Evolutionary conservation across 2,329 filamentous ascomycete species (phyloP).

Genomic region (Fusarium hostae): DNA sequence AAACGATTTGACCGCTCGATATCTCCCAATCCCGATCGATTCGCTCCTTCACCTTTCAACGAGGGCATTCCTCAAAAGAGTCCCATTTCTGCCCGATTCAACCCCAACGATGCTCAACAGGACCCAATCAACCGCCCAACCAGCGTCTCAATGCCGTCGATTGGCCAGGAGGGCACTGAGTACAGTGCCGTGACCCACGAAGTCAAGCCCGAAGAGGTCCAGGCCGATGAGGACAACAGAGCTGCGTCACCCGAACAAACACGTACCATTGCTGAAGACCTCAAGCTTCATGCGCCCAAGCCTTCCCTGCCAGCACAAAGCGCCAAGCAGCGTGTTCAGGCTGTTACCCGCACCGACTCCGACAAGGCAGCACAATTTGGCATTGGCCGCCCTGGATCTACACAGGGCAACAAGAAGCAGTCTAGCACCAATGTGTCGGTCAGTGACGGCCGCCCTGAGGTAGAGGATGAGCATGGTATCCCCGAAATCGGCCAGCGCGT

Average conservation of each 20-base stretch:
- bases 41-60: conserved; percentile 87
- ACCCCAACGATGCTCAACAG: conserved; percentile 50
- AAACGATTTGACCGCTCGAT: conserved; percentile 79
- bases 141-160: conserved; percentile 83
- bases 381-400: conserved; percentile 72
- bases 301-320: conserved; percentile 84
- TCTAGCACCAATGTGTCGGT: conserved; percentile 68
- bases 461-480: conserved; percentile 85
- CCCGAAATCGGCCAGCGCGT: conserved; percentile 93
- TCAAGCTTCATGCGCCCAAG: conserved; percentile 89
- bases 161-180: conserved; percentile 91
- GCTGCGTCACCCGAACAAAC: conserved; percentile 74
- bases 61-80: conserved; percentile 68
- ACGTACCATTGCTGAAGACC: conserved; percentile 79
- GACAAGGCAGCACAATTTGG: conserved; percentile 85
- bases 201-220: conserved; percentile 51
- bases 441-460: conserved; percentile 60
- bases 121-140: conserved; percentile 70
- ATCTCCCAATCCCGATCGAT: conserved; percentile 81
- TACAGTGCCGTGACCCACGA: conserved; percentile 74
- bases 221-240: conserved; percentile 51
- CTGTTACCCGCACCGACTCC: conserved; percentile 93
- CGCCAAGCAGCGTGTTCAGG: conserved; percentile 83
- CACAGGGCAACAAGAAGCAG: conserved; percentile 69
- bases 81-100: conserved; percentile 50